Base-by-base conservation (phyloP, 345 rosid genomes). In the Arabidopsis suecica region DNA sequence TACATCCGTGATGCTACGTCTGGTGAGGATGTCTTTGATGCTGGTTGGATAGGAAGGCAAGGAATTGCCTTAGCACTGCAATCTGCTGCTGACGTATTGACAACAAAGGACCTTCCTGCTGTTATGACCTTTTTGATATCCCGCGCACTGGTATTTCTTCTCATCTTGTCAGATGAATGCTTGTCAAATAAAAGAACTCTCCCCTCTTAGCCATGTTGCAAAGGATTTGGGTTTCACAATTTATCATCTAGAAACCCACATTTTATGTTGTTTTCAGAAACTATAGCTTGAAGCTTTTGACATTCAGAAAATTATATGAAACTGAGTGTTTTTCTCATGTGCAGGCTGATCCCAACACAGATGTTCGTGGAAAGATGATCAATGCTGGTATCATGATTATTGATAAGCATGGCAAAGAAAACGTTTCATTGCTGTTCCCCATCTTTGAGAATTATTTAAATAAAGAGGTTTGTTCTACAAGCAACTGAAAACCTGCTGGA, bases 331-430 rank as follows among this genome's bases (percentile, higher is more conserved):
- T 64, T 44, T 79, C 61, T 49, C 56, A 72, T 23, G 54, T 84
- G 78, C 88, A 95, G 99, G 99, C 96, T 76, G 99, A 95, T 75
- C 89, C 90, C 69, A 95, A 95, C 84, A 81, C 86, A 28, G 99
- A 95, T 89, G 99, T 95, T 84, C 96, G 98, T 67, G 99, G 97
- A 75, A 87, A 91, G 82, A 95, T 95, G 99, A 89, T 95, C 49
- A 86, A 90, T 89, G 98, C 96, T 76, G 98, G 98, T 64, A 86
- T 95, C 67, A 68, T 92, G 89, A 88, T 95, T 73, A 90, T 95
- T 71, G 97, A 95, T 80, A 92, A 84, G 85, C 98, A 90, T 71
- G 99, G 99, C 50, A 88, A 71, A 73, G 97, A 90, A 22, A 95
- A 95, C 61, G 98, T 95, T 66, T 82, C 97, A 55, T 82, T 95